These are phyloP conservation scores for Boletus edulis DNA, from an alignment of 768 basidiomycete species.

Conservation along the genomic window DNA sequence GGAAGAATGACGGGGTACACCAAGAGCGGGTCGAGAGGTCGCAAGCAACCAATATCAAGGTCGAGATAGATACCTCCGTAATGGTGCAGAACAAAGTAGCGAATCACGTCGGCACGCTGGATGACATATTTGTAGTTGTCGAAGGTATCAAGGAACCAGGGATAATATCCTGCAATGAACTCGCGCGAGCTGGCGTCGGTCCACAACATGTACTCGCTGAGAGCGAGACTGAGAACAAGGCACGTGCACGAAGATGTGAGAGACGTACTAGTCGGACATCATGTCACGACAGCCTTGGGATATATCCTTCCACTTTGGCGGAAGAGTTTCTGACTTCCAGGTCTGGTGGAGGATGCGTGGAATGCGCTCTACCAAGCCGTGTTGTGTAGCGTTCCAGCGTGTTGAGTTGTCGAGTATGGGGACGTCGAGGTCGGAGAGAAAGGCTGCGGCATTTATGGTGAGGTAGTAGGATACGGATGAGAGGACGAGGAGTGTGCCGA, in stretches of 20 bases:
- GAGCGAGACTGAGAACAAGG: conserved; percentile 15
- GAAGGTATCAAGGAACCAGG: conserved; percentile 92
- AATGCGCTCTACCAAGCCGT: conserved; percentile 67
- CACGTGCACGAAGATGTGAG: conserved; percentile 4
- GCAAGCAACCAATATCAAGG: conserved; percentile 91
- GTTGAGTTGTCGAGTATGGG: conserved; percentile 51
- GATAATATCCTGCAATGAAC: conserved; percentile 85
- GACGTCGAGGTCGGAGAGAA: conserved; percentile 77
- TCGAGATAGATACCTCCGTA: conserved; percentile 97
- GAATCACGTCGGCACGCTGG: conserved; percentile 95
- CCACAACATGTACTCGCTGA: conserved; percentile 95
- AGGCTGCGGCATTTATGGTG: conserved; percentile 73
- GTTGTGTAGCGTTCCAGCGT: conserved; percentile 62
- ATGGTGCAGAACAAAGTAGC: conserved; percentile 95
- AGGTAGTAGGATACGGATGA: conserved; percentile 91
- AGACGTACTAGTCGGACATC: conserved; percentile 93
- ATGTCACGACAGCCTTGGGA: conserved; percentile 85
- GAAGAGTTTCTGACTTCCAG: conserved; percentile 91
- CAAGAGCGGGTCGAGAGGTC: conserved; percentile 83
- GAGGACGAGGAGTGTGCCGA: conserved; percentile 89
- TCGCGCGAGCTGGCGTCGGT: conserved; percentile 88
- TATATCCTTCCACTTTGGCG: conserved; percentile 73
- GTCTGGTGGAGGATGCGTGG: conserved; percentile 97
- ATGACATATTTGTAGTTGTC: conserved; percentile 90
- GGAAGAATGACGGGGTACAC: conserved; percentile 87